Conservation (phyloP, 257 asterid species). For the Rubia yunnanensis region DNA sequence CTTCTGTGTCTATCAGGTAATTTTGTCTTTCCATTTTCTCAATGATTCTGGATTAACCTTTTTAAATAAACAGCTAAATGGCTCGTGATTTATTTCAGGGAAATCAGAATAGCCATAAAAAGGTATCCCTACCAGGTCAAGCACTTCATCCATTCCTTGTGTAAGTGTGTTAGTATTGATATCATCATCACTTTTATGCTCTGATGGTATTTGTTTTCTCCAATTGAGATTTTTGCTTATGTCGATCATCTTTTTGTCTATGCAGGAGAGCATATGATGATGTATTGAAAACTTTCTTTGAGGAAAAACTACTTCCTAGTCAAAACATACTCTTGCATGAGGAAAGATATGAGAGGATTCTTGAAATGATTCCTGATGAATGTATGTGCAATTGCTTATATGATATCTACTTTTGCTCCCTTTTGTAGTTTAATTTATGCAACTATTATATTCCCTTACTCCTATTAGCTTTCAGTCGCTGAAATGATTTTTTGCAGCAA, state of each 20-base stretch:
- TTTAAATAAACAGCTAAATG: not conserved
- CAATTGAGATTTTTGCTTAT: not conserved
- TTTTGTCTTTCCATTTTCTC: not conserved
- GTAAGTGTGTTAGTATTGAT: conserved; percentile 36
- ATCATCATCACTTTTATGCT: conserved; percentile 4
- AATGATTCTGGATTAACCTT: not conserved
- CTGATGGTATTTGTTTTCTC: not conserved
- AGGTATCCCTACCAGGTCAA: conserved; percentile 45
- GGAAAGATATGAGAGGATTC: conserved; percentile 70
- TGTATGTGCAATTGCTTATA: conserved; percentile 34
- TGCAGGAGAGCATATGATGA: conserved; percentile 75
- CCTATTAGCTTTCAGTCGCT: not conserved
- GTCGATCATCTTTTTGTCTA: not conserved
- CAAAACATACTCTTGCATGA: conserved; percentile 61
- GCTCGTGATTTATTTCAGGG: conserved; percentile 42
- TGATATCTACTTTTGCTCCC: conserved; percentile 6
- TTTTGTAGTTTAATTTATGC: not conserved
- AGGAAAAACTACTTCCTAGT: conserved; percentile 41
- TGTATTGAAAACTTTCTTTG: conserved; percentile 59
- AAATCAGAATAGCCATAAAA: conserved; percentile 61
- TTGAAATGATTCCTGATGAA: conserved; percentile 86
- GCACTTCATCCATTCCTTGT: conserved; percentile 79
- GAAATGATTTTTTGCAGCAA: conserved; percentile 40
- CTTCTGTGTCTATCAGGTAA: conserved; percentile 78
- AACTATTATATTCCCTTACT: no score